Base-by-base conservation (phyloP, 148 eudicot genomes). In the Bassia scoparia region DNA sequence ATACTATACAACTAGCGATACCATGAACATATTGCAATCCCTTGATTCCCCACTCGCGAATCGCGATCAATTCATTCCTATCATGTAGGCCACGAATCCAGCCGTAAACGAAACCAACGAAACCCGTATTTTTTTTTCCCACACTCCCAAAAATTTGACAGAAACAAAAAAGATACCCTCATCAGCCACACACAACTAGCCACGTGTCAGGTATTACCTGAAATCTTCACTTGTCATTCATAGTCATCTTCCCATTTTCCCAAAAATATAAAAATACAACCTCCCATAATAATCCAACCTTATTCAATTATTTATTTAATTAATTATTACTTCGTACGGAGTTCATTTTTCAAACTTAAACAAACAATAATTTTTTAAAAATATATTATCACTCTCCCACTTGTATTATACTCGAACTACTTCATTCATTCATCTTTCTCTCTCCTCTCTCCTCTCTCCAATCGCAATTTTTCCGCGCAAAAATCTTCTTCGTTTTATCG, bases 391-490 rank as follows among this genome's bases (percentile, higher is more conserved):
- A 0, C 49, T 46, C 66, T 60, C 62, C 61, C 23, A 50, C 49
- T 48, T 49, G 68, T 68, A n/a, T n/a, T n/a, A n/a, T n/a, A n/a
- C n/a, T n/a, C n/a, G n/a, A n/a, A n/a, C n/a, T n/a, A n/a, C n/a
- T n/a, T n/a, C n/a, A n/a, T n/a, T n/a, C n/a, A n/a, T 63, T 52
- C 61, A 53, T 72, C 65, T 49, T 48, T 48, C 31, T 37, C 41
- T 38, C 62, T 46, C 26, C 15, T 35, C 64, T 50, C 59, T n/a
- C 7, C 66, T 60, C 70, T 64, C 63, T 60, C 24, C 61, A 23
- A 24, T 56, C 26, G 10, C 64, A 16, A 16, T 67, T 12, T 16
- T 48, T 69, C 27, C 43, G 66, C 27, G 29, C 74, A 37, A 29
- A 33, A 62, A 60, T 75, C 62, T 49, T 38, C 44, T 14, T 21